Conservation (phyloP, 2,329 filamentous ascomycete genomes). For the Seiridium unicorne region DNA sequence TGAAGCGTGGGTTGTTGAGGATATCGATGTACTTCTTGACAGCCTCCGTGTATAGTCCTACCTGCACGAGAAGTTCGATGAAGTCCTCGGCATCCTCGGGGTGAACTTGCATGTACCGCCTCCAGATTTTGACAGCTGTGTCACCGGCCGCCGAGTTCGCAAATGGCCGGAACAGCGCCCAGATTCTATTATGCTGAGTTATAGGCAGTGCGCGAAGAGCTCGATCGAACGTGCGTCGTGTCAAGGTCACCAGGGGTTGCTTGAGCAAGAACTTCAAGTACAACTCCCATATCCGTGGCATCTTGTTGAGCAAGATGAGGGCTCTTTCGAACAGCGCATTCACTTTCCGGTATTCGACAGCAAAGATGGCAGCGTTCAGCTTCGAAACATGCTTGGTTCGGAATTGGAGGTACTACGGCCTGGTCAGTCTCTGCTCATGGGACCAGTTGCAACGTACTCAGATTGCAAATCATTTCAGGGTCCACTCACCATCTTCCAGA, state of each 20-base stretch:
- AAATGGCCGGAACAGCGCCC: conserved; percentile 87
- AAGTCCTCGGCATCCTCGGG: conserved; percentile 95
- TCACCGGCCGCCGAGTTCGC: conserved; percentile 86
- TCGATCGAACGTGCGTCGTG: conserved; percentile 85
- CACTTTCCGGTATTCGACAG: conserved; percentile 84
- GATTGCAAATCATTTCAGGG: background rate
- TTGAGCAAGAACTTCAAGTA: conserved; percentile 87
- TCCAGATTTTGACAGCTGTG: conserved; percentile 91
- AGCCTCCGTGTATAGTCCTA: conserved; percentile 84
- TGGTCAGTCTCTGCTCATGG: conserved; percentile 14
- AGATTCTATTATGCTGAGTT: conserved; percentile 94
- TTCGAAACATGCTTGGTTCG: conserved; percentile 77
- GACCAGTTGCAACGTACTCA: conserved; percentile 4
- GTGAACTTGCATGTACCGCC: conserved; percentile 94
- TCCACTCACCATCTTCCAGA: conserved; percentile 83
- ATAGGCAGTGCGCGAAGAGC: conserved; percentile 88
- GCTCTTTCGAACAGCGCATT: conserved; percentile 93
- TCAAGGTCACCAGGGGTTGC: conserved; percentile 87
- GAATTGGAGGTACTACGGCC: conserved; percentile 74
- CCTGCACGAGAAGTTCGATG: conserved; percentile 81
- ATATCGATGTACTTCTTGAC: conserved; percentile 89
- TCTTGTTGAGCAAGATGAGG: conserved; percentile 93
- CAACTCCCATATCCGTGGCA: conserved; percentile 98
- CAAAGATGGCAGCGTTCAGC: conserved; percentile 79
- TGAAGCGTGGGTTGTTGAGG: conserved; percentile 85